Conservation (phyloP, 768 basidiomycete genomes). For the Boletales sp. region DNA sequence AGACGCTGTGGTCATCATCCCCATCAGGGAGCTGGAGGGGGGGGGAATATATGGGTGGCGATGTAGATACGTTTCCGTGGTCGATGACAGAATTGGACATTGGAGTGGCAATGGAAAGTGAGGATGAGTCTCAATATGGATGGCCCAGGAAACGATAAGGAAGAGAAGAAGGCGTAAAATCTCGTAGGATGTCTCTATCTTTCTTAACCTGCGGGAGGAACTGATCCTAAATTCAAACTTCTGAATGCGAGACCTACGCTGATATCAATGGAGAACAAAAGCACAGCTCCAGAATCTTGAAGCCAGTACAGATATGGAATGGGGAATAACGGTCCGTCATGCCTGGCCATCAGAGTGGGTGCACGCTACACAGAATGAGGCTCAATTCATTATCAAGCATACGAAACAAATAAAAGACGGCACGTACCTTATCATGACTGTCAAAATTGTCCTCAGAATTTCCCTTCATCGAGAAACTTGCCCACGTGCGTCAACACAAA, state of each 20-base stretch:
- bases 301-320: neutral
- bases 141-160: neutral
- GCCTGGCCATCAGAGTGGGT: neutral
- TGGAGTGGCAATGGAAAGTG: neutral
- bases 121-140: neutral
- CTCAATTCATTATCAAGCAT: too few species aligned
- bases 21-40: slow-evolving; percentile 38
- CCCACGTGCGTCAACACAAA: slow-evolving; percentile 39
- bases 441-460: slow-evolving; percentile 20
- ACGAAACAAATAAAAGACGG: too few species aligned
- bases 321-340: neutral
- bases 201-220: neutral
- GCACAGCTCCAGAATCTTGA: neutral
- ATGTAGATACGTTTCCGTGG: slow-evolving; percentile 15
- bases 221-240: neutral
- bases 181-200: neutral
- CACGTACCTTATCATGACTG: too few species aligned
- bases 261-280: neutral
- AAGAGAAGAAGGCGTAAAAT: neutral
- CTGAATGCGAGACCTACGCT: slow-evolving; percentile 7
- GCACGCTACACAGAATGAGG: too few species aligned
- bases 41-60: slow-evolving; percentile 42
- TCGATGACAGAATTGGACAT: slow-evolving; percentile 8
- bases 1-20: slow-evolving; percentile 28
- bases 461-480: slow-evolving; percentile 30